These are phyloP conservation scores for Paraglomus occultum DNA, from an alignment of 192 early-diverging fungal species.

Conservation along the genomic window DNA sequence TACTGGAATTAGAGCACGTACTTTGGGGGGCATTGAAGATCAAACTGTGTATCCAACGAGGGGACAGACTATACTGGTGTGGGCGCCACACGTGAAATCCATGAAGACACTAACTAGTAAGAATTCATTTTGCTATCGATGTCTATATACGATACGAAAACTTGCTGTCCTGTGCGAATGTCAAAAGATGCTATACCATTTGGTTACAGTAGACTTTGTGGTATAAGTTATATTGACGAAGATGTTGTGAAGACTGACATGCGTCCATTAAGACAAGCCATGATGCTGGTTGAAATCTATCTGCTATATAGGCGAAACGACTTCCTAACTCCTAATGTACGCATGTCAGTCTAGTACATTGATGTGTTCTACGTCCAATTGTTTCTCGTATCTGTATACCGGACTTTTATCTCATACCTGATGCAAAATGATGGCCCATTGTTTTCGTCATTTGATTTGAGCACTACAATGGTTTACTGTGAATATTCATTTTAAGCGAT, in stretches of 20 bases:
- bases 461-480: too few relatives aligned
- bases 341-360: too few relatives aligned
- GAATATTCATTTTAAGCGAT: conserved; percentile 27
- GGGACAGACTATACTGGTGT: conserved; percentile 75
- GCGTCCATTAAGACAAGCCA: too few relatives aligned
- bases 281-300: too few relatives aligned
- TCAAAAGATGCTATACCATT: background rate
- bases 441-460: too few relatives aligned
- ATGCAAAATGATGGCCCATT: too few relatives aligned
- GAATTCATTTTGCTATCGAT: conserved; percentile 18
- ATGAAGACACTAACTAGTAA: conserved; percentile 48
- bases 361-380: too few relatives aligned
- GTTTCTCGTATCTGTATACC: background rate
- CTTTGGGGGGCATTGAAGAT: conserved; percentile 73
- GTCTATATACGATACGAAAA: background rate
- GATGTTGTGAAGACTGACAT: too few relatives aligned
- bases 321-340: too few relatives aligned
- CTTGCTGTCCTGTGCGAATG: background rate
- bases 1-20: conserved; percentile 65
- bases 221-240: too few relatives aligned
- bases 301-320: too few relatives aligned
- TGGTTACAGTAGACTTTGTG: too few relatives aligned
- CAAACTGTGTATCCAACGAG: conserved; percentile 59
- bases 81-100: conserved; percentile 66
- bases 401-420: background rate